These are phyloP conservation scores for Trypethelium eluteriae DNA, from an alignment of 495 filamentous ascomycete species.

Conservation along the genomic window DNA sequence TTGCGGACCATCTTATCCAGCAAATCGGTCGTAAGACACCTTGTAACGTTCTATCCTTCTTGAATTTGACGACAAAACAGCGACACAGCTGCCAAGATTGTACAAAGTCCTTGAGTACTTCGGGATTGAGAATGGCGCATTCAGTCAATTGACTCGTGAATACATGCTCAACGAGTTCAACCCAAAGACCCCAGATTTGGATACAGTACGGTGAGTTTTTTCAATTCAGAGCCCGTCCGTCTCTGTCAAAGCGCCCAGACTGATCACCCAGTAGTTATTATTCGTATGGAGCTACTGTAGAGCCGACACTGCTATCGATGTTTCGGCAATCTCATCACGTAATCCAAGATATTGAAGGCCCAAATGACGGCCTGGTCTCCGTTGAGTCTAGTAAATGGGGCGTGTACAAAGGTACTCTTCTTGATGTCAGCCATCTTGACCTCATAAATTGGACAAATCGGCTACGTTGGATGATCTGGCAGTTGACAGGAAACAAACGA, in stretches of 20 bases:
- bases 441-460: constrained; percentile 95
- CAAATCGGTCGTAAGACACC: constrained; percentile 51
- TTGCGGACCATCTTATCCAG: constrained; percentile 77
- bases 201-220: constrained; percentile 50
- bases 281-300: constrained; percentile 75
- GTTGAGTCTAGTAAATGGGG: constrained; percentile 83
- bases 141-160: constrained; percentile 68
- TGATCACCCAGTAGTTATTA: constrained; percentile 54
- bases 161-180: constrained; percentile 87
- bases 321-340: constrained; percentile 68
- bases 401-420: constrained; percentile 84
- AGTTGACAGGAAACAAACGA: constrained; percentile 58
- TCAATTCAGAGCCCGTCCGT: background rate
- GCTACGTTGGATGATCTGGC: constrained; percentile 60
- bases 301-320: constrained; percentile 59
- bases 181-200: constrained; percentile 62
- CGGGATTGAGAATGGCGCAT: constrained; percentile 72
- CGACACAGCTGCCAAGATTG: constrained; percentile 51
- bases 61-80: background rate
- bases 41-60: background rate
- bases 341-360: constrained; percentile 62
- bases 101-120: constrained; percentile 61
- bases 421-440: constrained; percentile 81
- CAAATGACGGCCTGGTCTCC: constrained; percentile 90
- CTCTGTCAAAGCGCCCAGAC: background rate